Percentiles rank a stretch among this genome's conserved stretches.
phyloP scores from a whole-genome alignment of 805 yeast species.

The Huiozyma naganishii region DNA sequence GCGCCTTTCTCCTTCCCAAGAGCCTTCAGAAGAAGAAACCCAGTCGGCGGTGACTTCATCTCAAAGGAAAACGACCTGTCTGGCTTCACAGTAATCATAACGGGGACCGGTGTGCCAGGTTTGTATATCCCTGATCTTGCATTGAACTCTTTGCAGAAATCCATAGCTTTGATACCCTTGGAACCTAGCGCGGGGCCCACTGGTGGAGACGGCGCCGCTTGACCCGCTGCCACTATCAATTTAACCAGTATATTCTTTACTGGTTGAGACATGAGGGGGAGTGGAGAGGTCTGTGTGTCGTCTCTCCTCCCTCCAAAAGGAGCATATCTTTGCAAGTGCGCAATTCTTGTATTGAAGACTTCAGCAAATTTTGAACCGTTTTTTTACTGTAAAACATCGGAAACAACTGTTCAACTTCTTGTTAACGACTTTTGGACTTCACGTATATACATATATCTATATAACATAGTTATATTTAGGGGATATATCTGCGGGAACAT shows the following conservation, averaged over 20 bases:
- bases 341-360: too few relatives aligned
- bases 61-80: conserved; percentile 84
- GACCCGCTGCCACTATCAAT: conserved; percentile 90
- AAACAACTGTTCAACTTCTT: too few relatives aligned
- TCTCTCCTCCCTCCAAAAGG: background rate
- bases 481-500: too few relatives aligned
- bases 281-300: background rate
- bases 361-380: too few relatives aligned
- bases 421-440: too few relatives aligned
- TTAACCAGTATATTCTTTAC: conserved; percentile 66
- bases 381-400: too few relatives aligned
- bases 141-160: conserved; percentile 95
- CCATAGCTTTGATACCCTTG: conserved; percentile 96
- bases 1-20: conserved; percentile 66
- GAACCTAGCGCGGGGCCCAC: conserved; percentile 99
- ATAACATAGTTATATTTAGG: too few relatives aligned
- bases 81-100: conserved; percentile 74
- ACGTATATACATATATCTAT: too few relatives aligned
- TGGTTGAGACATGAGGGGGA: conserved; percentile 22
- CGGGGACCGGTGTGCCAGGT: conserved; percentile 88
- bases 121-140: conserved; percentile 85
- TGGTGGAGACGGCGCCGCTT: conserved; percentile 97
- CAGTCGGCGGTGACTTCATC: conserved; percentile 83
- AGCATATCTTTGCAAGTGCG: too few relatives aligned
- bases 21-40: conserved; percentile 74